These are phyloP conservation scores for Rhytidiadelphus loreus DNA, from an alignment of 225 moss, liverwort and hornwort species.

Conservation along the genomic window DNA sequence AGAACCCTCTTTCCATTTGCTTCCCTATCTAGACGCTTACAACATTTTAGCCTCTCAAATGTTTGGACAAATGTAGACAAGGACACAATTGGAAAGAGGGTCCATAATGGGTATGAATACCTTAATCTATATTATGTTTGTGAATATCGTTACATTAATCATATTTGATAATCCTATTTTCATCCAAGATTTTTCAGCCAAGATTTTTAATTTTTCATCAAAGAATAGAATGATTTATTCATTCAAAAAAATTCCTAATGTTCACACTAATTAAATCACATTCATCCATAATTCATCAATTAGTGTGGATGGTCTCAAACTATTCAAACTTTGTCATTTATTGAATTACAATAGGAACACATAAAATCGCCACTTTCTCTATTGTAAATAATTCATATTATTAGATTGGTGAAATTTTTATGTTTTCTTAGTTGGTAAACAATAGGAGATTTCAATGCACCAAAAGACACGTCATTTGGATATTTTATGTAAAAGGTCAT, in stretches of 20 bases:
- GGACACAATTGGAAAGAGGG: too few relatives aligned
- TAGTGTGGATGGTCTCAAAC: neutral
- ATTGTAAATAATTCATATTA: neutral
- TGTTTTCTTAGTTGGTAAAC: neutral
- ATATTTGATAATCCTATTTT: neutral
- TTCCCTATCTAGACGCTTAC: neutral
- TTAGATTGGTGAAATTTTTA: neutral
- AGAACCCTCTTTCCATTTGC: neutral
- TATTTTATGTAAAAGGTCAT: neutral
- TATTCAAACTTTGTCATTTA: neutral
- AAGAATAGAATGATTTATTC: neutral
- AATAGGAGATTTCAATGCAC: neutral
- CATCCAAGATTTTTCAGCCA: neutral
- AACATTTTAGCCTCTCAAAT: neutral
- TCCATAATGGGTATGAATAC: neutral
- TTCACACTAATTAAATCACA: too few relatives aligned
- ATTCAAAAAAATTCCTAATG: neutral
- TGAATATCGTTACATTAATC: accelerated
- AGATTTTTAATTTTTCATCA: neutral
- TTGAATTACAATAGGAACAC: accelerated
- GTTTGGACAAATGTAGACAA: neutral
- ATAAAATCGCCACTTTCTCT: neutral
- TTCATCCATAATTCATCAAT: neutral
- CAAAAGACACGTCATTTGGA: neutral
- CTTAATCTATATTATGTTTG: neutral